phyloP scores from a whole-genome alignment of 2,329 filamentous ascomycete species.

The Raffaelea deltoideospora region DNA sequence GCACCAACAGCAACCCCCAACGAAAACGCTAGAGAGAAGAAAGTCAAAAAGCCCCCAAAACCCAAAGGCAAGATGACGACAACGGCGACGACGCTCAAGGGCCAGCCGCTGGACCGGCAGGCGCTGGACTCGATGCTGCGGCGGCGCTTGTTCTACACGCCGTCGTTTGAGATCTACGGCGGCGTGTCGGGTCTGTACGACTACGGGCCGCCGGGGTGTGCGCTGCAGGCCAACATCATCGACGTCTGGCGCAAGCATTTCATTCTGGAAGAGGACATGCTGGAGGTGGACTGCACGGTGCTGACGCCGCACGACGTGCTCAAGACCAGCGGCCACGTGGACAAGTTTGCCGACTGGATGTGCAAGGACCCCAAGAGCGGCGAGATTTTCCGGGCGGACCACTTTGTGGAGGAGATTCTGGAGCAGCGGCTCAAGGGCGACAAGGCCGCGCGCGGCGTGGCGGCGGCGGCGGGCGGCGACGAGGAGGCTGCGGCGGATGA shows the following conservation, averaged over 20 bases:
- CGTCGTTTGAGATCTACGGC: slow-evolving; percentile 89
- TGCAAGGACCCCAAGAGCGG: slow-evolving; percentile 97
- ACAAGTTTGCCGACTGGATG: slow-evolving; percentile 98
- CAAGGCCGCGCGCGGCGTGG: slow-evolving; percentile 68
- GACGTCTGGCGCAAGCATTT: slow-evolving; percentile 90
- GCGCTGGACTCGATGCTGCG: slow-evolving; percentile 74
- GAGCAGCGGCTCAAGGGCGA: slow-evolving; percentile 77
- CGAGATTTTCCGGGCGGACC: slow-evolving; percentile 90
- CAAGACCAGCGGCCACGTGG: slow-evolving; percentile 91
- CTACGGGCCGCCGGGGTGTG: slow-evolving; percentile 79
- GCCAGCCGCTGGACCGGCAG: slow-evolving; percentile 73
- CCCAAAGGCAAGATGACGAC: slow-evolving; percentile 7
- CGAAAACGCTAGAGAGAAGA: too few species aligned
- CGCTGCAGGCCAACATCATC: slow-evolving; percentile 75
- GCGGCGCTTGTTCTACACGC: slow-evolving; percentile 86
- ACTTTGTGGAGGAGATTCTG: slow-evolving; percentile 88
- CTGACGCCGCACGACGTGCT: slow-evolving; percentile 86
- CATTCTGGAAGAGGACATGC: slow-evolving; percentile 84
- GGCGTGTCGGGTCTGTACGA: slow-evolving; percentile 83
- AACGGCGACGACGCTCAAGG: slow-evolving; percentile 59
- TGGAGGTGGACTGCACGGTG: slow-evolving; percentile 88
- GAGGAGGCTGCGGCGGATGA: slow-evolving; percentile 19
- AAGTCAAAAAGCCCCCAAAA: too few species aligned
- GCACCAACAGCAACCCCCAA: too few species aligned
- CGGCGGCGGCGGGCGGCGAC: slow-evolving; percentile 54